Base-by-base conservation (phyloP, 179 eudicot genomes). In the Drosera spatulata region DNA sequence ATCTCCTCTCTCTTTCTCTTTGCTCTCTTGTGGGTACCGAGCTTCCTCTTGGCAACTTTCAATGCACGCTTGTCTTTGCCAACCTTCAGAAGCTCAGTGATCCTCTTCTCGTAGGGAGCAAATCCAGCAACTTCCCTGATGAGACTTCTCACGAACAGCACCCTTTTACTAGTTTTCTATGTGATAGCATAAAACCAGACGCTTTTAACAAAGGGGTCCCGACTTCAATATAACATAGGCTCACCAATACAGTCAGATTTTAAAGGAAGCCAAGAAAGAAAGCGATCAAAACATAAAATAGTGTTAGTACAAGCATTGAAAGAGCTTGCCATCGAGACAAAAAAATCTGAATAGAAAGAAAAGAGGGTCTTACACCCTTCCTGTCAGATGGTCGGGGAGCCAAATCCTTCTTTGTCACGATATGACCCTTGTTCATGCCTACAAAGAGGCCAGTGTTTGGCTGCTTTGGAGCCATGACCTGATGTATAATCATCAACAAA, bases 381-480 rank as follows among this genome's bases (percentile, higher is more conserved):
- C 68, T 56, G 15, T 65, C 68, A 56, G 68, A 65, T 3, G 68
- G 68, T 50, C 58, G 39, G 14, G 61, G 55, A n/a, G 68, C 40
- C 48, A 22, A 22, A 22, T 22, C 33, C 33, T 22, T 22, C 33
- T 22, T 22, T 22, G 33, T 22, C 33, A 22, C 33, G 0, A 22
- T 22, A 22, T 22, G 33, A 0, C 33, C 33, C 33, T 22, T 22
- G 33, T 22, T 22, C 48, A 58, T 42, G 56, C 68, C 62, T 58
- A 85, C 93, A 73, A 75, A 80, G 58, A 85, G 80, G 60, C 93
- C 93, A 12, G 79, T 70, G 69, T 77, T 85, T 7, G 86, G 93
- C 68, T 71, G 82, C 58, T 76, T 76, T 7, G 88, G 88, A 68
- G 88, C 86, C 93, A 82, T 85, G 56, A 50, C 76, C 87, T 84